Conservation (phyloP, 2,329 filamentous ascomycete species). For the Tolypocladium album region DNA sequence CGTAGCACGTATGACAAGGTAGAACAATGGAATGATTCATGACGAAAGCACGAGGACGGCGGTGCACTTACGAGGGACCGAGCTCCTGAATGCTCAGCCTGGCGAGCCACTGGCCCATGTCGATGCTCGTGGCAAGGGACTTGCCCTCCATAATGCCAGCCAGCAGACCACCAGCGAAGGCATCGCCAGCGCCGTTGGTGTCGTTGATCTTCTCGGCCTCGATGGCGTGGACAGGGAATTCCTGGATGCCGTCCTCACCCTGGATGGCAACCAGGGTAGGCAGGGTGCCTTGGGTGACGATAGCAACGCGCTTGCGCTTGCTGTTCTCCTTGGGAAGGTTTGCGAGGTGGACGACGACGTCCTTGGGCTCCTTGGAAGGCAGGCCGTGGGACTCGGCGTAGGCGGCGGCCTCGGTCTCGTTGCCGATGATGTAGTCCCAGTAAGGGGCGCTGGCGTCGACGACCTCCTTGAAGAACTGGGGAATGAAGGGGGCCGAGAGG, state of each 20-base stretch:
- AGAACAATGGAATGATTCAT: conserved; percentile 1
- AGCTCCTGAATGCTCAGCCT: conserved; percentile 89
- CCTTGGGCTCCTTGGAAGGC: conserved; percentile 64
- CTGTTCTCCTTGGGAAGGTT: conserved; percentile 86
- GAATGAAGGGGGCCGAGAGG: conserved; percentile 90
- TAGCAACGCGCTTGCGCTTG: conserved; percentile 71
- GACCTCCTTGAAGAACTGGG: conserved; percentile 95
- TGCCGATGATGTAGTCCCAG: conserved; percentile 94
- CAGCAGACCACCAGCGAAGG: conserved; percentile 88
- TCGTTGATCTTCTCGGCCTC: conserved; percentile 73
- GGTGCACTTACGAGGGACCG: conserved; percentile 74
- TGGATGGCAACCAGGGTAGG: conserved; percentile 78
- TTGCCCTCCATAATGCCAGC: conserved; percentile 84
- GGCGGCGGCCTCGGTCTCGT: conserved; percentile 86
- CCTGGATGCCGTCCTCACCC: conserved; percentile 58
- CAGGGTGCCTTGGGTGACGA: conserved; percentile 90
- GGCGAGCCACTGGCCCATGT: conserved; percentile 95
- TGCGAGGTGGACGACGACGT: conserved; percentile 78
- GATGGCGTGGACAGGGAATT: conserved; percentile 75
- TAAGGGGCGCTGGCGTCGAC: conserved; percentile 79
- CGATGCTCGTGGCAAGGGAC: conserved; percentile 64
- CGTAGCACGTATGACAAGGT: background rate
- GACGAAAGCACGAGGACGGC: background rate
- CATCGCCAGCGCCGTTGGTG: conserved; percentile 94
- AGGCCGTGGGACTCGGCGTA: conserved; percentile 78